These are phyloP conservation scores for Saturnispora kantuleensis DNA, from an alignment of 805 yeast species.

Conservation along the genomic window DNA sequence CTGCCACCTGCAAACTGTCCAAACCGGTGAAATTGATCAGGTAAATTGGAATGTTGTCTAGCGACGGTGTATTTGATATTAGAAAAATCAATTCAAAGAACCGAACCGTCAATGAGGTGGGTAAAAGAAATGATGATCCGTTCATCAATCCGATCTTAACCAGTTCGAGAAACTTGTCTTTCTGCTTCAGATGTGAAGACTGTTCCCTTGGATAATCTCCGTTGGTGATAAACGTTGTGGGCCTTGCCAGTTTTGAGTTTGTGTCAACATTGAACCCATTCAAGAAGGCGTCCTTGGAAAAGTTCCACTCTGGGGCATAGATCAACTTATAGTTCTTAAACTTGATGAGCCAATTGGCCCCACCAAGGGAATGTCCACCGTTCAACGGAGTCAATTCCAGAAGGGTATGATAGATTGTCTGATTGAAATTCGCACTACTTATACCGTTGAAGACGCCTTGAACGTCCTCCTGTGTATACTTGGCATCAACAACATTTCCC, in stretches of 20 bases:
- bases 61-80: slow-evolving; percentile 15
- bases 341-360: slow-evolving; percentile 71
- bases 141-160: slow-evolving; percentile 57
- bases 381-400: slow-evolving; percentile 69
- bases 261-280: slow-evolving; percentile 50
- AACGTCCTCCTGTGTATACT: slow-evolving; percentile 25
- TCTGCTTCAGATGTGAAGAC: slow-evolving; percentile 50
- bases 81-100: slow-evolving; percentile 62
- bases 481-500: slow-evolving; percentile 58
- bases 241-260: slow-evolving; percentile 56
- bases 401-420: slow-evolving; percentile 38
- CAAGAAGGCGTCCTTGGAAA: slow-evolving; percentile 76
- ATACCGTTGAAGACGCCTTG: slow-evolving; percentile 49
- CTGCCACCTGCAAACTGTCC: slow-evolving; percentile 68
- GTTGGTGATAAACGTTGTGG: slow-evolving; percentile 75
- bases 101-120: slow-evolving; percentile 73
- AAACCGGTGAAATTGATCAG: slow-evolving; percentile 73
- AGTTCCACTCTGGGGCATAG: slow-evolving; percentile 92
- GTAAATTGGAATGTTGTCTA: slow-evolving; percentile 49
- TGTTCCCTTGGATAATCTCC: slow-evolving; percentile 52
- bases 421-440: slow-evolving; percentile 65
- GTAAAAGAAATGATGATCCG: slow-evolving; percentile 77
- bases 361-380: slow-evolving; percentile 92
- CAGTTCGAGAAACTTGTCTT: slow-evolving; percentile 51
- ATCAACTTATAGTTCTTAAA: slow-evolving; percentile 68